Evolutionary conservation across 2,329 filamentous ascomycete species (phyloP).

Genomic region (Sclerotinia borealis): DNA sequence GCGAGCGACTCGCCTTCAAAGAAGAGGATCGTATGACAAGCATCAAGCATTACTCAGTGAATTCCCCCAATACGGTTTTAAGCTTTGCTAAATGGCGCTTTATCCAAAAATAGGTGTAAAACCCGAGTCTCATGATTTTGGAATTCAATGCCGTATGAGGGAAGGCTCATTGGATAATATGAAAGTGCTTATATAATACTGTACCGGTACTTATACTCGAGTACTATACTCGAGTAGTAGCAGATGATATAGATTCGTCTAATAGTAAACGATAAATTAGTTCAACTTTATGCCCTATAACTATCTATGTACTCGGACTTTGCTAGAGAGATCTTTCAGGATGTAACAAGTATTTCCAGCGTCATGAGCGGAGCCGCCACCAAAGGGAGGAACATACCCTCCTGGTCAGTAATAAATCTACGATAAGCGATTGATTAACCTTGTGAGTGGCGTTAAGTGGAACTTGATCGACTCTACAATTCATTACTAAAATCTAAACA

Average conservation of each 20-base stretch:
- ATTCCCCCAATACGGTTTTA: not conserved
- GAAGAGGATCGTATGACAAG: not conserved
- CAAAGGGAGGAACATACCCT: not conserved
- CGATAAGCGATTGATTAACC: conserved; percentile 1
- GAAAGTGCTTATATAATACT: no score
- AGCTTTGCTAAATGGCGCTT: not conserved
- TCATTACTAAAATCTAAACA: not conserved
- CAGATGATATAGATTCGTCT: no score
- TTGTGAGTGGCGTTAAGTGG: not conserved
- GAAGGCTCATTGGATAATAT: no score
- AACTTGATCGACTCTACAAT: not conserved
- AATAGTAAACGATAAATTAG: no score
- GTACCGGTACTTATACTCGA: no score
- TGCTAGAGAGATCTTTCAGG: no score
- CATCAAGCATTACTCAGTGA: not conserved
- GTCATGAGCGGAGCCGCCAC: not conserved
- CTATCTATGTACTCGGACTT: no score
- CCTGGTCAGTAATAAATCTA: not conserved
- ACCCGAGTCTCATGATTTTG: not conserved
- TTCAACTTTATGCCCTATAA: no score
- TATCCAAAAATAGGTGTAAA: not conserved
- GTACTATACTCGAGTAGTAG: no score
- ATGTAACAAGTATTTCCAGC: not conserved
- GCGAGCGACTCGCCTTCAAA: not conserved
- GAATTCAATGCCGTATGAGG: not conserved